Base-by-base conservation (phyloP, 2,329 filamentous ascomycete species). In the Fusarium camptoceras region DNA sequence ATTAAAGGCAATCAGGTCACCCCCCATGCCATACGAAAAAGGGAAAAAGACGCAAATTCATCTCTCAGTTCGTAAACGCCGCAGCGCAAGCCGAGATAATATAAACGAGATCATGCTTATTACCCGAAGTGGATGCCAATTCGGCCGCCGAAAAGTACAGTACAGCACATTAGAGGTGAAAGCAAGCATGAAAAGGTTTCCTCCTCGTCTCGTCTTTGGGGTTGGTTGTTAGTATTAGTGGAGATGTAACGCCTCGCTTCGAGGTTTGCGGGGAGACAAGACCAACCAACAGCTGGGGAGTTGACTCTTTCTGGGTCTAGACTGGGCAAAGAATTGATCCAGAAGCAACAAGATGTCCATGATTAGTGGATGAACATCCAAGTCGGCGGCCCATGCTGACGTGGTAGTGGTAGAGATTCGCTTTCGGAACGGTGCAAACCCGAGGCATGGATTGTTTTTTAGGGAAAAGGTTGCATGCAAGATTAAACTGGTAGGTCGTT, bases 251-350 rank as follows among this genome's bases (percentile, higher is more conserved):
- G 43, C 22, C 20, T 20, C 54, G 41, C 72, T 59, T 55, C 67
- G 59, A 66, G 50, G 59, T 71, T 41, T 69, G 70, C 66, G 73
- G 69, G 68, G 70, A 49, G 22, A 31, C 16, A 28, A 22, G 27
- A 49, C n/a, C 20, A 28, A 49, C 28, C 28, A 31, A 18, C 28
- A 22, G 27, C 28, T 20, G 47, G 27, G 18, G 34, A 8, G n/a
- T 24, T 6, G 31, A n/a, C 34, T 53, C 12, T 31, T 53, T 53
- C 34, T 53, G 22, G 24, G 49, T 18, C 27, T 42, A 53, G 34
- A 28, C 27, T 57, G 54, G 37, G 6, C 22, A 47, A 50, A 49
- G 57, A 55, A 57, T 66, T 62, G 50, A 58, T 60, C 56, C 55
- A 59, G 71, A 62, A 68, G 56, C 25, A 59, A 46, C 28, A 46